Evolutionary conservation across 2,329 filamentous ascomycete genomes (phyloP).

Genomic region (Aspergillus aculeatus): DNA sequence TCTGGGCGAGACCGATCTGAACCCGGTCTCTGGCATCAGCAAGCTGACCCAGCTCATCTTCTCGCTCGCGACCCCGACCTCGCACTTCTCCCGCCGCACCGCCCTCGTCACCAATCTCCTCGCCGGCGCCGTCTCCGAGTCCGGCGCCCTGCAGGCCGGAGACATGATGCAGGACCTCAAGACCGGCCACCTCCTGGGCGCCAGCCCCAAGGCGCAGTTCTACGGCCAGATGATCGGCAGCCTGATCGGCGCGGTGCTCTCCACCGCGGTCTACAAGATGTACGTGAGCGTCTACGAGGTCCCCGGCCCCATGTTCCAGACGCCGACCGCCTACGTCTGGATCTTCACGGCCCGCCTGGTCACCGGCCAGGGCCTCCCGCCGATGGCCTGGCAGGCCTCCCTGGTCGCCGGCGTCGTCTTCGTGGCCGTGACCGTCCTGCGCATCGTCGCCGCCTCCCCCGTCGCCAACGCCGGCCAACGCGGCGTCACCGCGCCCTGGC

Average conservation of each 20-base stretch:
- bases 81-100: slow-evolving; percentile 71
- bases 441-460: slow-evolving; percentile 55
- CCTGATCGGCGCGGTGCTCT: slow-evolving; percentile 79
- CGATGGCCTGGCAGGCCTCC: slow-evolving; percentile 79
- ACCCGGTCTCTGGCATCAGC: slow-evolving; percentile 93
- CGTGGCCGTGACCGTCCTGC: slow-evolving; percentile 65
- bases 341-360: slow-evolving; percentile 93
- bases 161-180: slow-evolving; percentile 98
- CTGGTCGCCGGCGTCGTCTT: slow-evolving; percentile 73
- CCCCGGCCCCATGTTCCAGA: slow-evolving; percentile 85
- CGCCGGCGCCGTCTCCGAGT: slow-evolving; percentile 82
- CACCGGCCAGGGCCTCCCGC: slow-evolving; percentile 82
- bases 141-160: slow-evolving; percentile 86
- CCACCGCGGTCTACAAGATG: slow-evolving; percentile 80
- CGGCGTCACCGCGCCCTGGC: slow-evolving; percentile 57
- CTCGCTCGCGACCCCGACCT: slow-evolving; percentile 79
- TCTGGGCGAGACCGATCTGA: slow-evolving; percentile 81
- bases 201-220: slow-evolving; percentile 91
- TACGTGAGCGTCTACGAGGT: slow-evolving; percentile 90
- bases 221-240: slow-evolving; percentile 94
- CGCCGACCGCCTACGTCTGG: slow-evolving; percentile 95
- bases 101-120: slow-evolving; percentile 94
- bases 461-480: slow-evolving; percentile 30
- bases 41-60: slow-evolving; percentile 97
- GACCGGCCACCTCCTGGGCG: slow-evolving; percentile 88